These are phyloP conservation scores for Solanum microdontum DNA, from an alignment of 257 asterid genomes.

Conservation along the genomic window DNA sequence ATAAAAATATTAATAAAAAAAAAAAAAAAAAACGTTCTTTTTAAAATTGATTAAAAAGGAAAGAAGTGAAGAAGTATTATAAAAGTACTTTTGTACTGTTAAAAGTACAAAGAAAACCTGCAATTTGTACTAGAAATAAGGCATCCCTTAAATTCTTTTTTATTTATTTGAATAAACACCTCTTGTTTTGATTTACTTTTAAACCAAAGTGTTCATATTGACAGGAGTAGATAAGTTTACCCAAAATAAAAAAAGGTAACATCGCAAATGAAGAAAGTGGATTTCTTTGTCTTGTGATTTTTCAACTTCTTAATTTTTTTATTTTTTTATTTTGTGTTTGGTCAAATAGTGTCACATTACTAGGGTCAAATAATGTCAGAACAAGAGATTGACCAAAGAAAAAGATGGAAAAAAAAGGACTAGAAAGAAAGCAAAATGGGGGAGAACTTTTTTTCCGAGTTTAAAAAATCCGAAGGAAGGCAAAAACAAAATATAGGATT, in stretches of 20 bases:
- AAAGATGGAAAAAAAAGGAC: neutral
- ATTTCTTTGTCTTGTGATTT: neutral
- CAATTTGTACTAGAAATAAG: neutral
- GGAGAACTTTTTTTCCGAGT: neutral
- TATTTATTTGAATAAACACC: neutral
- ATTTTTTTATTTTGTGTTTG: neutral
- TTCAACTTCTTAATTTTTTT: neutral
- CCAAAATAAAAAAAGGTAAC: neutral
- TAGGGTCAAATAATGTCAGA: constrained; percentile 18
- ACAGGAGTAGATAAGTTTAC: neutral
- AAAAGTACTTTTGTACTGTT: neutral
- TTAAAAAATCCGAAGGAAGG: neutral
- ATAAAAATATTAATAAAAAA: too few relatives aligned
- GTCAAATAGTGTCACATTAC: constrained; percentile 38
- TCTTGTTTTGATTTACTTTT: neutral
- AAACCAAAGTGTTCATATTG: neutral
- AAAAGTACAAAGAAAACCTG: neutral
- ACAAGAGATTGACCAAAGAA: constrained; percentile 27
- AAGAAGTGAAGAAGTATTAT: too few relatives aligned
- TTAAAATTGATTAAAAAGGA: too few relatives aligned
- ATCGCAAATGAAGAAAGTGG: neutral
- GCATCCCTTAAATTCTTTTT: neutral
- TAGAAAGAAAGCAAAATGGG: constrained; percentile 22
- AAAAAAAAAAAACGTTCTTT: too few relatives aligned
- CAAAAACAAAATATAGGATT: neutral